Base-by-base conservation (phyloP, 768 basidiomycete genomes). In the Antrodiella citrinella region DNA sequence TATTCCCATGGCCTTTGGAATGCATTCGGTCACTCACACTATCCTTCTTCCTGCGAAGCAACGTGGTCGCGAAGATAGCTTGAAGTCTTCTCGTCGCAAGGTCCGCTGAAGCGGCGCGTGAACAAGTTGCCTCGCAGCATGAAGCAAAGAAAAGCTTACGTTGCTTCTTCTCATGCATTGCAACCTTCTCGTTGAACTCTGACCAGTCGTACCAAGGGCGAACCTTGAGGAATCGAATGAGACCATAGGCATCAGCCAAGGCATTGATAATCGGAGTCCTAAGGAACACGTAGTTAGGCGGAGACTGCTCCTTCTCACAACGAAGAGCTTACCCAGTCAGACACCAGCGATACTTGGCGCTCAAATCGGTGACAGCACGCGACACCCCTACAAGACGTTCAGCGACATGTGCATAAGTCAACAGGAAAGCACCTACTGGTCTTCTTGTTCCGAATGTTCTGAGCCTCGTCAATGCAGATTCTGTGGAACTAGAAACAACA, bases 251-350 rank as follows among this genome's bases (percentile, higher is more conserved):
- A 60, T 87, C 86, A 1, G 62, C 59, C 18, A 86, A 69, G 11
- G 65, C 61, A 57, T 87, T 89, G 48, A 81, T 74, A 52, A 87
- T 79, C 0, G 82, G 81, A 0, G 83, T 85, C 1, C 80, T 77
- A 40, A 15, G 2, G 21, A 48, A 26, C 21, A 22, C 22, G 19
- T 11, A 18, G 35, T 43, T 3, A 26, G 19, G 15, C 21, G 24
- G 48, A 42, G 30, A 49, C 12, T 7, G 15, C 22, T 35, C 19
- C 20, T 49, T 47, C 46, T 53, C 22, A 35, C 20, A 26, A 42
- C 18, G 62, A 48, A 42, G 13, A 3, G 45, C 69, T 18, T 59
- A 76, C 73, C 80, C 82, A 21, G 82, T 86, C 7, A 86, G 65
- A 54, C 75, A 77, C 87, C 87, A 89, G 35, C 83, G 72, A 59